A percentile compares a stretch with the other conserved stretches of the same genome.
These are phyloP conservation scores for Aspergillus sp. DNA, from an alignment of 2,329 filamentous ascomycete genomes.

Conservation along the genomic window DNA sequence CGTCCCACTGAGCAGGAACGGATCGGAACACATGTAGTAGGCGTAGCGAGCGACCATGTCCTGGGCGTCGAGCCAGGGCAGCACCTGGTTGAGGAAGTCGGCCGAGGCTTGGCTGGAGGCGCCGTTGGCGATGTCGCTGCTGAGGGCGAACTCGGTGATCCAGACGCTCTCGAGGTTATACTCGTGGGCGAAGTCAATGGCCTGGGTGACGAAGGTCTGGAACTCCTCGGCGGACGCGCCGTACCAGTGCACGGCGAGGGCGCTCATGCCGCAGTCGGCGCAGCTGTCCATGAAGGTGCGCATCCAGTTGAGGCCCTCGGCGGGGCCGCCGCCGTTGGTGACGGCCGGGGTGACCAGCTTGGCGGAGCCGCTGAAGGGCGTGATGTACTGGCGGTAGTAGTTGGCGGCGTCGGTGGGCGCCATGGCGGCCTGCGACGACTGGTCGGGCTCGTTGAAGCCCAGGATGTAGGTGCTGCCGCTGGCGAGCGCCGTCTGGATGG, in stretches of 20 bases:
- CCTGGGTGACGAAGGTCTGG: constrained; percentile 36
- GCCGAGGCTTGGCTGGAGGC: constrained; percentile 21
- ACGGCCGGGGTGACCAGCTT: constrained; percentile 44
- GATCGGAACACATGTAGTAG: constrained; percentile 40
- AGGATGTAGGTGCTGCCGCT: constrained; percentile 39
- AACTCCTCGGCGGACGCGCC: constrained; percentile 34
- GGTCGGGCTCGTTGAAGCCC: constrained; percentile 50
- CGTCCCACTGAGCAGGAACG: constrained; percentile 29
- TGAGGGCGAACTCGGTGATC: constrained; percentile 47
- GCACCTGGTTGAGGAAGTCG: constrained; percentile 37
- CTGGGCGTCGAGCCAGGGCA: constrained; percentile 40
- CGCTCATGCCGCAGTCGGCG: constrained; percentile 38
- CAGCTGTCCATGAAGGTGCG: constrained; percentile 39
- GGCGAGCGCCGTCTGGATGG: constrained; percentile 33
- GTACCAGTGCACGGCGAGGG: constrained; percentile 49
- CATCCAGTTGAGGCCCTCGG: constrained; percentile 43
- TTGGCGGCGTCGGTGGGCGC: constrained; percentile 35
- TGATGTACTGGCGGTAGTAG: constrained; percentile 39
- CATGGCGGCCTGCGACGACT: constrained; percentile 38
- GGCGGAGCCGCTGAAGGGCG: constrained; percentile 34
- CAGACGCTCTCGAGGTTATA: constrained; percentile 42
- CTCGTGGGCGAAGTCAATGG: constrained; percentile 31
- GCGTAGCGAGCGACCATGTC: constrained; percentile 42
- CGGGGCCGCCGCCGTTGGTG: constrained; percentile 34
- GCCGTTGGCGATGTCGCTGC: constrained; percentile 24